Base-by-base conservation (phyloP, 73 alveolate genomes). In the Symbiodinium natans region DNA sequence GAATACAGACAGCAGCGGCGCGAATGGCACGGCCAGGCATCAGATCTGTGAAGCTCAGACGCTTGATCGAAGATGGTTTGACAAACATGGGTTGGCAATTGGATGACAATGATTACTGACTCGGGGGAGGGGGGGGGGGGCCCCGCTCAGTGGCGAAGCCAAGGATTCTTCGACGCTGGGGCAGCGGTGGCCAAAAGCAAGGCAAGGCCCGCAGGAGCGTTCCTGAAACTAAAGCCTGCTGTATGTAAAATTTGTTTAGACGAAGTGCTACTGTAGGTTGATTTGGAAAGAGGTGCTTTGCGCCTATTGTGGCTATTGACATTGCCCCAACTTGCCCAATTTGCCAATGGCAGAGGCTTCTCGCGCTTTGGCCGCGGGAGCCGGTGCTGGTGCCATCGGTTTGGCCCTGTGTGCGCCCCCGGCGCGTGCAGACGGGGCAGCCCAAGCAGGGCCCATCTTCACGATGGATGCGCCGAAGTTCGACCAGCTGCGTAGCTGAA, bases 391-490 rank as follows among this genome's bases (percentile, higher is more conserved):
- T 41, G 96, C 87, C 13, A 88, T 84, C 3, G 96, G 96, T 33
- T 31, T 90, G 74, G 96, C 96, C 73, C 46, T 90, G 3, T 68
- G 77, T 88, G 43, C 74, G 75, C 34, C 77, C 88, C 96, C 96
- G 1, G 77, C 86, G 36, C 46, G 77, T 41, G 96, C 96, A n/a
- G 96, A 90, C 41, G 96, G 96, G 43, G 96, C 95, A 13, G 41
- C 84, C 25, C 43, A 71, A 25, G 87, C 73, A 52, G 87, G 41
- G 87, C 96, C 96, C 0, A 25, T 82, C 19, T 90, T 90, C 54
- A 90, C 96, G 74, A 90, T 90, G 96, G 96, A 90, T n/a, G 96
- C 96, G 54, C 96, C 96, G 9, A 90, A 90, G 87, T 90, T 33
- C 77, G 96, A 90, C 87, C 96, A 90, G 96, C 46, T 1, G 38